These are phyloP conservation scores for Boechera retrofracta DNA, from an alignment of 345 rosid species.

Conservation along the genomic window DNA sequence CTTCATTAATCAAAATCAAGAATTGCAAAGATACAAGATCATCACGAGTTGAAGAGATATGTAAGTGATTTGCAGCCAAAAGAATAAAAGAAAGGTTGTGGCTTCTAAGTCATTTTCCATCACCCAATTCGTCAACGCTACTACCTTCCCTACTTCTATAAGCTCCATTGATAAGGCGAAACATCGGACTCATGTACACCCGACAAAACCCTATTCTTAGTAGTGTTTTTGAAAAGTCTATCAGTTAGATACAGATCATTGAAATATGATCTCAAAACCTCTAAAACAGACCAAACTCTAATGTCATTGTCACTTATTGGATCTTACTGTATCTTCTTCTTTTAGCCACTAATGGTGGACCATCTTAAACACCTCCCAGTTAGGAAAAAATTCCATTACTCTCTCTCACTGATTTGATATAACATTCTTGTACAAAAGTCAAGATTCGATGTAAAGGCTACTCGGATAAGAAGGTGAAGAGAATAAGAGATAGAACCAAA, in stretches of 20 bases:
- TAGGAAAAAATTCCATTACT: conserved; percentile 16
- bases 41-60: conserved; percentile 27
- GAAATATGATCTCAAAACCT: not conserved
- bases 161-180: conserved; percentile 39
- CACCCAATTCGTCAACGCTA: conserved; percentile 44
- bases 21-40: conserved; percentile 6
- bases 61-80: conserved; percentile 30
- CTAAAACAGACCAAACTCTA: conserved; percentile 29
- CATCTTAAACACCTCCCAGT: conserved; percentile 42
- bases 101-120: conserved; percentile 29
- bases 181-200: conserved; percentile 35
- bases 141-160: conserved; percentile 33
- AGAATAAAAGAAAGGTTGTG: conserved; percentile 5
- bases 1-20: conserved; percentile 15
- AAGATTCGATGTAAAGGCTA: conserved; percentile 23
- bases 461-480: conserved; percentile 24
- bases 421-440: conserved; percentile 37
- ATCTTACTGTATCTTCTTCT: conserved; percentile 40
- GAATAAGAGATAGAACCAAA: conserved; percentile 8
- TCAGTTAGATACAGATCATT: not conserved
- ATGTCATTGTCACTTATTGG: conserved; percentile 48
- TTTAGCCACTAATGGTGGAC: conserved; percentile 48
- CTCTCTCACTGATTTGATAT: conserved; percentile 31
- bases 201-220: conserved; percentile 34
- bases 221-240: conserved; percentile 27